A percentile compares a stretch with the other conserved stretches of the same genome.
phyloP scores from a whole-genome alignment of 768 basidiomycete species.

The Kwoniella botswanensis region DNA sequence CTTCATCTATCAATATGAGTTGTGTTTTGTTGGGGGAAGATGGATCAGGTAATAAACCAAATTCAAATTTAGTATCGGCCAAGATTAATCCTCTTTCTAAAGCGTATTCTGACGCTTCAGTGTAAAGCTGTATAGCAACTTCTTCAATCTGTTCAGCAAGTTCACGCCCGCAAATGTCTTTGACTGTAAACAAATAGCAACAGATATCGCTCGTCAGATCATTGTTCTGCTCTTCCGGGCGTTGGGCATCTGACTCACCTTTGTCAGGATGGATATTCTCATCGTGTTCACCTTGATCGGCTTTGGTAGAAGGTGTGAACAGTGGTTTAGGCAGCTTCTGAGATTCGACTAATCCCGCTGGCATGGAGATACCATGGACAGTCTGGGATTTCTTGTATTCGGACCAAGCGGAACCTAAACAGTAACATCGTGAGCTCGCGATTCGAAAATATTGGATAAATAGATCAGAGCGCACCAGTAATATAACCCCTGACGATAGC shows the following conservation, averaged over 20 bases:
- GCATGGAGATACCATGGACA: constrained; percentile 81
- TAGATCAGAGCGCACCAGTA: constrained; percentile 67
- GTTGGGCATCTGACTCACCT: constrained; percentile 61
- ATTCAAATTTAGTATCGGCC: constrained; percentile 98
- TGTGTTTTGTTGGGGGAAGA: constrained; percentile 35
- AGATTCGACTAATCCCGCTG: constrained; percentile 79
- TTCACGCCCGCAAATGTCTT: constrained; percentile 58
- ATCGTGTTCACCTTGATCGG: constrained; percentile 89
- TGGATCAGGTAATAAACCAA: constrained; percentile 71
- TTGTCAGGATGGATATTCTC: constrained; percentile 89
- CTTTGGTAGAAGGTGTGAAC: constrained; percentile 97
- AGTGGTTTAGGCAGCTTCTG: constrained; percentile 78
- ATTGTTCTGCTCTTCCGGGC: no score
- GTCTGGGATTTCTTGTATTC: constrained; percentile 89
- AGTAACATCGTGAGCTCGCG: background rate
- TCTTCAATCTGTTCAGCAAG: constrained; percentile 56
- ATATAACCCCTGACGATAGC: constrained; percentile 96
- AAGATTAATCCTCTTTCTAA: constrained; percentile 80
- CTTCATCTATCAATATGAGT: constrained; percentile 90
- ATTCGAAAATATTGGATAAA: background rate
- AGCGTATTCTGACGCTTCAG: constrained; percentile 75
- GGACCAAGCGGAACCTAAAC: constrained; percentile 86
- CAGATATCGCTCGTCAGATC: background rate
- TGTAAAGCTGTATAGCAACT: constrained; percentile 56
- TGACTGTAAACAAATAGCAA: constrained; percentile 41